Evolutionary conservation across 2,329 filamentous ascomycete genomes (phyloP).

Genomic region (Leptoxyphium fumago): DNA sequence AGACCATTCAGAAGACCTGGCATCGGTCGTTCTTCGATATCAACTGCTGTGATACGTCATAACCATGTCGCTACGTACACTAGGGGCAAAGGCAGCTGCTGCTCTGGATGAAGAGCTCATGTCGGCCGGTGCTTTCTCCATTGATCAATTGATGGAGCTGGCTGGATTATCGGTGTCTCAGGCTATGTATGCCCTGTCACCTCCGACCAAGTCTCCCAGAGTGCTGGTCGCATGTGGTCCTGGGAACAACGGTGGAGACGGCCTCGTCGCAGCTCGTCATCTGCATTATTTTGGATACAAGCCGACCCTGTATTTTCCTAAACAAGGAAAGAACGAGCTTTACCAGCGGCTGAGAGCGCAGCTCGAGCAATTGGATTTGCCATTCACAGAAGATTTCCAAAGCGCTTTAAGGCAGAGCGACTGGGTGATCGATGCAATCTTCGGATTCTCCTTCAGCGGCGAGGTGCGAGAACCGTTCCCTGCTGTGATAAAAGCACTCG

Average conservation of each 20-base stretch:
- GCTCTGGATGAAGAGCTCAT: constrained; percentile 90
- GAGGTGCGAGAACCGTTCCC: constrained; percentile 88
- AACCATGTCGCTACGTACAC: constrained; percentile 34
- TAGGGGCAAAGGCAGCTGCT: constrained; percentile 74
- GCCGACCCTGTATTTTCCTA: constrained; percentile 83
- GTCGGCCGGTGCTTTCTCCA: constrained; percentile 72
- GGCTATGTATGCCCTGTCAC: constrained; percentile 76
- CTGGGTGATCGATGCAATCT: constrained; percentile 83
- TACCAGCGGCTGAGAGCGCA: constrained; percentile 80
- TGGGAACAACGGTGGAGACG: constrained; percentile 68
- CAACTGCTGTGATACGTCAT: neutral
- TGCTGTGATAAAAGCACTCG: constrained; percentile 61
- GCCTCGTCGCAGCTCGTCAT: constrained; percentile 84
- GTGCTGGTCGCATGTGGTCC: constrained; percentile 87
- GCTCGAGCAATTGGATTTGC: constrained; percentile 65
- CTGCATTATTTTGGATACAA: constrained; percentile 83
- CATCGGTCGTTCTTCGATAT: no score
- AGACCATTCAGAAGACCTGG: no score
- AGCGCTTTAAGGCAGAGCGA: constrained; percentile 52
- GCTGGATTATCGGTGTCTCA: constrained; percentile 88
- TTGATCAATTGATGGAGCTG: constrained; percentile 95
- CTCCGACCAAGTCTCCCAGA: constrained; percentile 52
- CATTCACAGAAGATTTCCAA: constrained; percentile 70
- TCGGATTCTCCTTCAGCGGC: constrained; percentile 86
- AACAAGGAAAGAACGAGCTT: constrained; percentile 76